Evolutionary conservation across 805 yeast species (phyloP).

Genomic region (Kluyveromyces nonfermentans): DNA sequence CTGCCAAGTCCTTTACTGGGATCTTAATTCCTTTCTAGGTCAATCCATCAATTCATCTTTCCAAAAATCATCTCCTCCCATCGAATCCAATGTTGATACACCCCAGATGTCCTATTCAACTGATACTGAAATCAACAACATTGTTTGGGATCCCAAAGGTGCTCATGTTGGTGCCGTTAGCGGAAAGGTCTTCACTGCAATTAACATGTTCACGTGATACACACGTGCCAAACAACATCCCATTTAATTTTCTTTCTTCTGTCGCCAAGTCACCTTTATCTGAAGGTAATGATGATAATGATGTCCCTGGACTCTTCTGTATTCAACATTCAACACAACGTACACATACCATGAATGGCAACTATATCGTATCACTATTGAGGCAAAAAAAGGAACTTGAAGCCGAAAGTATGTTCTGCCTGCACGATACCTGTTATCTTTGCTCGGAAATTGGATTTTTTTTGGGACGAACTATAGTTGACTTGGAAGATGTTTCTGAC

Average conservation of each 20-base stretch:
- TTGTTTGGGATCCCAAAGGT: slow-evolving; percentile 63
- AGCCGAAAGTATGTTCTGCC: too few species aligned
- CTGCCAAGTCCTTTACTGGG: slow-evolving; percentile 67
- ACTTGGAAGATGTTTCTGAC: not conserved
- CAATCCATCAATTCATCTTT: slow-evolving; percentile 5
- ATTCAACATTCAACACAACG: too few species aligned
- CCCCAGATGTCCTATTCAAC: slow-evolving; percentile 48
- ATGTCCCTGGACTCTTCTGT: too few species aligned
- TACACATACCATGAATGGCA: too few species aligned
- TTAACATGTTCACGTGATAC: slow-evolving; percentile 1
- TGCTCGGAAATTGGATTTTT: too few species aligned
- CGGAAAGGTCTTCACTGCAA: slow-evolving; percentile 21
- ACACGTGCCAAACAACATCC: not conserved
- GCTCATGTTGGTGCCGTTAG: slow-evolving; percentile 14
- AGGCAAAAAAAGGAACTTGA: too few species aligned
- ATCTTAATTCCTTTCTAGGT: slow-evolving; percentile 32
- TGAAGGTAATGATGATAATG: too few species aligned
- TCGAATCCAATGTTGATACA: slow-evolving; percentile 11
- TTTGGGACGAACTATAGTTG: not conserved
- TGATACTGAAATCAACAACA: slow-evolving; percentile 64
- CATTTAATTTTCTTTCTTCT: not conserved
- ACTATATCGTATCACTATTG: too few species aligned
- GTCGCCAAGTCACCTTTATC: not conserved
- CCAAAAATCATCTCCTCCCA: slow-evolving; percentile 11
- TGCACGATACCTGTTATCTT: too few species aligned